These are phyloP conservation scores for Bruguiera parviflora DNA, from an alignment of 345 rosid species.

Conservation along the genomic window DNA sequence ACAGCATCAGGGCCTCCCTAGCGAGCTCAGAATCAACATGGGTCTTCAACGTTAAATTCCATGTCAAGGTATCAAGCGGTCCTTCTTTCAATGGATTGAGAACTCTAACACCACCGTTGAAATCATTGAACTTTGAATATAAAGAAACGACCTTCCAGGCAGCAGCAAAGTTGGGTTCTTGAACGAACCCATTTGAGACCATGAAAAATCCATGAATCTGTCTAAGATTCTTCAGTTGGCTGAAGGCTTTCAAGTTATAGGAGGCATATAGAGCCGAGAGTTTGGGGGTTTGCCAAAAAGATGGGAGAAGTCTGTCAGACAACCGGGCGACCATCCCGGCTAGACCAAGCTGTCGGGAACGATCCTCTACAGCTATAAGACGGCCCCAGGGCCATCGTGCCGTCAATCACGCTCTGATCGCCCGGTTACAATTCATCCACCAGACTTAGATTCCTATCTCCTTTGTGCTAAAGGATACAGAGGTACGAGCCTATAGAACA, in stretches of 20 bases:
- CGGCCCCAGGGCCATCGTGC: too few relatives aligned
- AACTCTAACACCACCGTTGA: conserved; percentile 12
- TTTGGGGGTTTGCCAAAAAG: neutral
- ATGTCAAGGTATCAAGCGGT: conserved; percentile 15
- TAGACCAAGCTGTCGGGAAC: too few relatives aligned
- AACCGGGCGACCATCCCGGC: too few relatives aligned
- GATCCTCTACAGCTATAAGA: too few relatives aligned
- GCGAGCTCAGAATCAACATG: conserved; percentile 18
- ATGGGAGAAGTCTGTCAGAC: too few relatives aligned
- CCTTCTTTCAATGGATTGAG: conserved; percentile 6
- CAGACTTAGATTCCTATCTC: too few relatives aligned
- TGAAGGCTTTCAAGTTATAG: too few relatives aligned
- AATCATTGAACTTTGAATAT: conserved; percentile 17
- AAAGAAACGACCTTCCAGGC: conserved; percentile 21
- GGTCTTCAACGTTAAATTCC: conserved; percentile 30
- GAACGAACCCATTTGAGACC: conserved; percentile 1
- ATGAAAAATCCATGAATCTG: conserved; percentile 19
- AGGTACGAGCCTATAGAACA: too few relatives aligned
- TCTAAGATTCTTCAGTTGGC: conserved; percentile 10
- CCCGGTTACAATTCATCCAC: too few relatives aligned
- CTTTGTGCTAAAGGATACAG: too few relatives aligned
- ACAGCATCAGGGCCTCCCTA: conserved; percentile 18
- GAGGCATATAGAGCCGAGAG: neutral
- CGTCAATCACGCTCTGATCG: too few relatives aligned
- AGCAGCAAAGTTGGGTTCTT: neutral